A percentile compares a stretch with the other conserved stretches of the same genome.
Conservation (phyloP, 352 stramenopile species). For the Pythium myriotylum region DNA sequence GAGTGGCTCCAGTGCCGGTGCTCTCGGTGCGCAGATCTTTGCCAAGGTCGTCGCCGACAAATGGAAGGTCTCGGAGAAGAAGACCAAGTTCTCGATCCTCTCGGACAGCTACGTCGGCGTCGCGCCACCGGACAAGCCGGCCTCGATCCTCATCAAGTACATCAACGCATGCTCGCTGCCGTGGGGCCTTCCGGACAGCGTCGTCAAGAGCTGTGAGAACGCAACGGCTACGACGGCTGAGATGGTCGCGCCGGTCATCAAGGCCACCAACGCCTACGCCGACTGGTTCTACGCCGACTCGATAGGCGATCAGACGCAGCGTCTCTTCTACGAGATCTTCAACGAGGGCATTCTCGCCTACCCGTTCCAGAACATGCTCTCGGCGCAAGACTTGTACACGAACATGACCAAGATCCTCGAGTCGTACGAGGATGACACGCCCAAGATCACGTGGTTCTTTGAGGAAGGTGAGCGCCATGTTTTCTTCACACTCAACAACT, state of each 20-base stretch:
- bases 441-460: no score
- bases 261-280: conserved; percentile 34
- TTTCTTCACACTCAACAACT: no score
- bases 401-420: no score
- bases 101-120: conserved; percentile 69
- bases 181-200: conserved; percentile 37
- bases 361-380: conserved; percentile 53
- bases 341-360: conserved; percentile 47
- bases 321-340: conserved; percentile 64
- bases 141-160: conserved; percentile 54
- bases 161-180: conserved; percentile 48
- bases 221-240: conserved; percentile 43
- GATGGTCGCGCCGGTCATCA: conserved; percentile 46
- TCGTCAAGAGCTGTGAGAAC: conserved; percentile 38
- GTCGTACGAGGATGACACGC: no score
- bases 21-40: conserved; percentile 51
- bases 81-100: conserved; percentile 49
- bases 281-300: conserved; percentile 70
- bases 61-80: conserved; percentile 43
- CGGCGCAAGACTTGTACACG: no score
- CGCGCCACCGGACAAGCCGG: conserved; percentile 41
- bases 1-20: conserved; percentile 34
- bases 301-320: conserved; percentile 54
- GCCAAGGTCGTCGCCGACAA: conserved; percentile 47
- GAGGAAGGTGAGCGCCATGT: no score